Base-by-base conservation (phyloP, 495 filamentous ascomycete species). In the Penicillium waksmanii region DNA sequence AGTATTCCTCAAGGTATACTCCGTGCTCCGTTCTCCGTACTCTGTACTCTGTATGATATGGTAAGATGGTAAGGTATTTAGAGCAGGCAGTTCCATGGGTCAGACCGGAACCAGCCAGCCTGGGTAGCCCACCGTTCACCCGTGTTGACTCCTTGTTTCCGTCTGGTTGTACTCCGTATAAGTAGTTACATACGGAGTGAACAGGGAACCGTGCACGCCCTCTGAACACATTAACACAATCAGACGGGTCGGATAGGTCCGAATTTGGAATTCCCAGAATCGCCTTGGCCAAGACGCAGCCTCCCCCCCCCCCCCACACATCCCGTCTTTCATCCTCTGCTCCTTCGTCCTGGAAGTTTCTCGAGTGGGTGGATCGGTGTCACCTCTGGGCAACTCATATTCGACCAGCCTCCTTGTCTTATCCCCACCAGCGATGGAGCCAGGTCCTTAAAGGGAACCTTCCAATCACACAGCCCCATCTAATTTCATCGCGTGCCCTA, bases 61-160 rank as follows among this genome's bases (percentile, higher is more conserved):
- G 27, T 31, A 31, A 31, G 27, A 31, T 31, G 27, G 27, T 31
- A 31, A 31, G 27, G 27, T 31, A 31, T 31, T 31, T 5, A 5
- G 27, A 9, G 27, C 8, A 31, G 6, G 21, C 9, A 21, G 36
- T 57, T 51, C 63, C 59, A 62, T 63, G 61, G 61, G 21, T 64
- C 62, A 64, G 17, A 44, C 13, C 42, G 42, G 42, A 18, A 52
- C 60, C 60, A 53, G 46, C n/a, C 42, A n/a, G n/a, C 19, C 13
- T 44, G 42, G 42, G 42, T 35, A 44, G 52, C 60, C 65, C 65
- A 67, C 65, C 65, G 65, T 67, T 67, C 65, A 66, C 64, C 64
- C 61, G 55, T 46, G 13, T 44, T 54, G 49, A 55, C 60, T 31
- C 27, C 27, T 31, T 31, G 27, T 6, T 44, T 19, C 42, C n/a